phyloP scores from a whole-genome alignment of 2,329 filamentous ascomycete genomes.

The Aspergillus sp. region DNA sequence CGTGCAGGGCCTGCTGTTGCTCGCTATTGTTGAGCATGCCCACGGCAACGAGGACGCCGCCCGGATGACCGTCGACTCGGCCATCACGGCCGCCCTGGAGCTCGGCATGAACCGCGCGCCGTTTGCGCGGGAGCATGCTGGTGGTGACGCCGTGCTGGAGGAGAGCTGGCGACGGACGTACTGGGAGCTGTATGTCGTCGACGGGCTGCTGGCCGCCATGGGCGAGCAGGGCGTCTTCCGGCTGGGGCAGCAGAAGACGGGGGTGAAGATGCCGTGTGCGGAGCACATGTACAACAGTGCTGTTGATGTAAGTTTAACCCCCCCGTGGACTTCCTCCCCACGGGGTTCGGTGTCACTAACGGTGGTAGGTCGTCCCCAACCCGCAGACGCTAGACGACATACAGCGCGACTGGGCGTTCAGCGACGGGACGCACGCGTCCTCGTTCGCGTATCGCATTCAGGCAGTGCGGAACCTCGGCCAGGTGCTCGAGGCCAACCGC shows the following conservation, averaged over 20 bases:
- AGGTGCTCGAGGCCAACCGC: slow-evolving; percentile 55
- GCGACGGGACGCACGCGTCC: slow-evolving; percentile 67
- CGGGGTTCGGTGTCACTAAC: not conserved
- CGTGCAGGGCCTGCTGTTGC: slow-evolving; percentile 32
- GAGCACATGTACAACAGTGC: slow-evolving; percentile 54
- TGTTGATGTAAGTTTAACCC: slow-evolving; percentile 9
- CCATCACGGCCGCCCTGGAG: slow-evolving; percentile 67
- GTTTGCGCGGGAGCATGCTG: slow-evolving; percentile 44
- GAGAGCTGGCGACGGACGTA: slow-evolving; percentile 83
- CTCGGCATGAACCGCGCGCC: slow-evolving; percentile 68
- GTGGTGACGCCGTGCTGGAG: slow-evolving; percentile 64
- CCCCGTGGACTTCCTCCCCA: too few relatives aligned
- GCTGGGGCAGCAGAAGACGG: slow-evolving; percentile 48
- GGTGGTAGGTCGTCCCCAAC: slow-evolving; percentile 53
- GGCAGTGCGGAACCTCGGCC: slow-evolving; percentile 69
- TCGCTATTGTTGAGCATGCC: slow-evolving; percentile 29
- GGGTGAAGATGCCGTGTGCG: slow-evolving; percentile 72
- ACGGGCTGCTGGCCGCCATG: slow-evolving; percentile 76
- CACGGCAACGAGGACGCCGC: slow-evolving; percentile 25
- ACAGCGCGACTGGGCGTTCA: slow-evolving; percentile 63
- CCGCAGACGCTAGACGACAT: slow-evolving; percentile 51
- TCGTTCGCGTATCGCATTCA: slow-evolving; percentile 80
- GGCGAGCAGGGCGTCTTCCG: slow-evolving; percentile 14
- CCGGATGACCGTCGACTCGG: slow-evolving; percentile 52
- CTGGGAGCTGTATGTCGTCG: slow-evolving; percentile 76